Evolutionary conservation across 257 asterid genomes (phyloP).

Genomic region (Solanum ossicruentum): DNA sequence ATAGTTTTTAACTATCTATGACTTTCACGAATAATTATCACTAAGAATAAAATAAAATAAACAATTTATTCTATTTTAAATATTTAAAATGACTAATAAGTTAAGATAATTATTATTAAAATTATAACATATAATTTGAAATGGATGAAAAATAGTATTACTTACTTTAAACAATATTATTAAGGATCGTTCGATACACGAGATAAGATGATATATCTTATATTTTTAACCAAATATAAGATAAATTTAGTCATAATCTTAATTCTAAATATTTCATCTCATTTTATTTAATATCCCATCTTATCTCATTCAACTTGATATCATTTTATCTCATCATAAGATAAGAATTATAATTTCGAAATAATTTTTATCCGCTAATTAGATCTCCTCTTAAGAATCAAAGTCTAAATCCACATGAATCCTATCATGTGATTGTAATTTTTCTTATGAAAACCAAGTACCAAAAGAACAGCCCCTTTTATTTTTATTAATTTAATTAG

Average conservation of each 20-base stretch:
- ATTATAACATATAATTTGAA: no score
- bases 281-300: neutral
- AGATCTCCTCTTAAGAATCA: neutral
- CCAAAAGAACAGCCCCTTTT: neutral
- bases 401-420: neutral
- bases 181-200: no score
- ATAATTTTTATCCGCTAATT: neutral
- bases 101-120: no score
- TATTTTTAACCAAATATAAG: neutral
- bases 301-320: neutral
- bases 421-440: neutral
- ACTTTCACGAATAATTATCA: no score
- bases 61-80: no score
- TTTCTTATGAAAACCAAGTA: neutral
- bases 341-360: neutral
- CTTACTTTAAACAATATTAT: no score
- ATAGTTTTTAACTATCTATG: no score
- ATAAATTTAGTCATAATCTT: neutral
- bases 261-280: neutral
- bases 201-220: neutral
- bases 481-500: neutral
- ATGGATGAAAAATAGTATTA: no score
- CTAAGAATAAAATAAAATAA: no score
- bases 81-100: no score
- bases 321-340: neutral